These are phyloP conservation scores for Coelastrella sp. DNA, from an alignment of 139 green algal genomes.

Conservation along the genomic window DNA sequence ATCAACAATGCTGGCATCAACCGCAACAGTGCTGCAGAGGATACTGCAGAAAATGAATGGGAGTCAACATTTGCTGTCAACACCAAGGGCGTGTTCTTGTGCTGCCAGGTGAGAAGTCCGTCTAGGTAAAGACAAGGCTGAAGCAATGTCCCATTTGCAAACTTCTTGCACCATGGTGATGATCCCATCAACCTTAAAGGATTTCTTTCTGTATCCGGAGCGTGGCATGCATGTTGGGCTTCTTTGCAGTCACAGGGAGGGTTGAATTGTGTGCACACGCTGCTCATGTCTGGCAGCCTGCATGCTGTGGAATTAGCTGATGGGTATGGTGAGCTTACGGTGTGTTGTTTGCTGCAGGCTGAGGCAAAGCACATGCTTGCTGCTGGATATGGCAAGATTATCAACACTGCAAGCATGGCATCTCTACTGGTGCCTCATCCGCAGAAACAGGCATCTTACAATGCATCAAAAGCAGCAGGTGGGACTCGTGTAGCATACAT, in stretches of 20 bases:
- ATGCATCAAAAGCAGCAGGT: conserved; percentile 65
- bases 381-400: conserved; percentile 58
- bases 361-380: conserved; percentile 61
- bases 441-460: conserved; percentile 71
- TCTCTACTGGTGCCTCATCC: conserved; percentile 65
- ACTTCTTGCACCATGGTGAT: too few species aligned
- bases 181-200: too few species aligned
- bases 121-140: neutral
- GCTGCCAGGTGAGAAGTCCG: conserved; percentile 50
- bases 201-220: too few species aligned
- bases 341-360: conserved; percentile 39
- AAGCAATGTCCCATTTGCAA: too few species aligned
- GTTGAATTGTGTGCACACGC: neutral
- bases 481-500: too few species aligned
- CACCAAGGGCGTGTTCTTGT: conserved; percentile 65
- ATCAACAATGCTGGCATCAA: conserved; percentile 72
- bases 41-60: conserved; percentile 60
- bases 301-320: neutral
- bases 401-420: conserved; percentile 70
- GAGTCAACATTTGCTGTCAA: conserved; percentile 65
- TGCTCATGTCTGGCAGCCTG: neutral
- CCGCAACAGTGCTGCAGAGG: conserved; percentile 59
- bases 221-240: too few species aligned
- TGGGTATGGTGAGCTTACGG: neutral
- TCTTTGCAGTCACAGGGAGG: too few species aligned